A percentile compares a stretch with the other conserved stretches of the same genome.
phyloP scores from a whole-genome alignment of 495 filamentous ascomycete genomes.

The Sordaria brevicollis region DNA sequence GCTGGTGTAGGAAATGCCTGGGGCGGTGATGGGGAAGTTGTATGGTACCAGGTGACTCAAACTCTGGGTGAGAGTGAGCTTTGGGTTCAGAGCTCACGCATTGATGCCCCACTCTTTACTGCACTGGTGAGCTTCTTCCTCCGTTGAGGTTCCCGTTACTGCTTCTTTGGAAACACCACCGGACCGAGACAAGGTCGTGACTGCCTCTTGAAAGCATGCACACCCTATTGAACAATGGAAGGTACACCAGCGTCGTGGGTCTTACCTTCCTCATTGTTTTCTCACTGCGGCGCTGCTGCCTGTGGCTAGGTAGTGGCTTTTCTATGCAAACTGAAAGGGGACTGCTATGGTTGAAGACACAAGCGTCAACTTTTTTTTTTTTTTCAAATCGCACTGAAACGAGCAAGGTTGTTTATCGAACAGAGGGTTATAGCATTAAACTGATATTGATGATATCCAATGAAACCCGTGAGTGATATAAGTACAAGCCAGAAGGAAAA shows the following conservation, averaged over 20 bases:
- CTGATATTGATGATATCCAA: neutral
- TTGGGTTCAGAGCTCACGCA: neutral
- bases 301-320: neutral
- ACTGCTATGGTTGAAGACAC: neutral
- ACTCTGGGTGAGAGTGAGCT: neutral
- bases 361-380: neutral
- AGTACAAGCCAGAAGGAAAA: neutral
- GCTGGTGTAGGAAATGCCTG: neutral
- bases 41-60: neutral
- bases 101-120: neutral
- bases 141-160: neutral
- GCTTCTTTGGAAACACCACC: neutral
- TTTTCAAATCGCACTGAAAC: neutral
- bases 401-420: neutral
- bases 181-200: neutral
- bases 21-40: neutral
- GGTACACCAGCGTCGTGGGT: neutral
- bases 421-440: neutral
- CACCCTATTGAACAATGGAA: neutral
- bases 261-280: neutral
- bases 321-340: neutral
- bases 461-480: neutral
- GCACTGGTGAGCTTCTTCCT: neutral
- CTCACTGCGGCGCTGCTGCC: neutral
- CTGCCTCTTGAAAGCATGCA: neutral